Base-by-base conservation (phyloP, 805 yeast species). In the Metschnikowia hibisci region DNA sequence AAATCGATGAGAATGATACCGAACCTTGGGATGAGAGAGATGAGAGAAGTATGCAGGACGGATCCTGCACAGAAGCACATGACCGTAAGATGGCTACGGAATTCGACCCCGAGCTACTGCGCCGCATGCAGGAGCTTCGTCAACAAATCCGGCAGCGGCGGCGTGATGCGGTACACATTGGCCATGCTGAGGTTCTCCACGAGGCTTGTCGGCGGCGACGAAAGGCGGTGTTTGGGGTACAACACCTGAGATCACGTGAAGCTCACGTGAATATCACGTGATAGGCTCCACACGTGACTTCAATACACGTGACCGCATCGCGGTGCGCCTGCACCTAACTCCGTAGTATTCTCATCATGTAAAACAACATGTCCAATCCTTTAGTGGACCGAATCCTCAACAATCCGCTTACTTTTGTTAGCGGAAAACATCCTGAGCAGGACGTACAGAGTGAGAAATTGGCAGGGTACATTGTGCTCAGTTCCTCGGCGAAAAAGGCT, bases 361-460 rank as follows among this genome's bases (percentile, higher is more conserved):
- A 27, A 16, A 18, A 28, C 39, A 35, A 23, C 44, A 51, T 51
- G 51, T 47, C 56, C 28, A 70, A 77, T 39, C 86, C 87, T n/a
- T 59, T 80, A 34, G 77, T 81, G 46, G 86, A 81, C 53, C 69
- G 84, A 53, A 71, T 82, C 43, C 66, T 82, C 32, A 63, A 81
- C 23, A 76, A 77, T 44, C 89, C 88, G 8, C 59, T 83, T 40
- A 70, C 69, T 23, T 87, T 87, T 61, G 79, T 75, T 42, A 69
- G 79, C 4, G 89, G 87, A 12, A 77, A 72, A 49, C 65, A 64
- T 42, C 50, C 51, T 9, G 53, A 51, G 12, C 39, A 42, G 32
- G 56, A 52, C 44, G 45, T 41, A 30, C 55, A 48, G 34, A 38
- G 45, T 26, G 43, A 43, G 6, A 39, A 47, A 37, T 41, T 47